Conservation (phyloP, 2,329 filamentous ascomycete species). For the Pseudogymnoascus sp. region DNA sequence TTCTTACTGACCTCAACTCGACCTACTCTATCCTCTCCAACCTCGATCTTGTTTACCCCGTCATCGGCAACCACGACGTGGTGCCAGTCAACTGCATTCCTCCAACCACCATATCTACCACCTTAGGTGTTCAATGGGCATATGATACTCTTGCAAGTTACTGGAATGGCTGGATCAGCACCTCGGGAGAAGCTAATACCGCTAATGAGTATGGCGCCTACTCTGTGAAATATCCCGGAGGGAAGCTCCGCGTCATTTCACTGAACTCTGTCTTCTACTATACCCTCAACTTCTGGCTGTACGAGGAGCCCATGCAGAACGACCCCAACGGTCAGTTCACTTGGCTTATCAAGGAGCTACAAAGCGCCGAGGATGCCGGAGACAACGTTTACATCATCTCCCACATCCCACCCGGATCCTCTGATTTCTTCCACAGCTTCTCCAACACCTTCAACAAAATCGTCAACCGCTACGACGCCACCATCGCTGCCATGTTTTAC, state of each 20-base stretch:
- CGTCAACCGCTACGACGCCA: slow-evolving; percentile 26
- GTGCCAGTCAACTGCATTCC: slow-evolving; percentile 33
- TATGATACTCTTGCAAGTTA: slow-evolving; percentile 32
- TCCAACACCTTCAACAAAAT: slow-evolving; percentile 31
- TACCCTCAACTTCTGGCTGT: slow-evolving; percentile 35
- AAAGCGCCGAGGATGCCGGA: slow-evolving; percentile 31
- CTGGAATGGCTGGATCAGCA: slow-evolving; percentile 32
- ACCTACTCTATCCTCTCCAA: slow-evolving; percentile 31
- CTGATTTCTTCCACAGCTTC: slow-evolving; percentile 33
- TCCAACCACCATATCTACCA: slow-evolving; percentile 22
- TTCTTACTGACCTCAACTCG: slow-evolving; percentile 30
- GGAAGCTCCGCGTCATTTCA: slow-evolving; percentile 35
- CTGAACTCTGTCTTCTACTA: slow-evolving; percentile 39
- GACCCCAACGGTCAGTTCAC: slow-evolving; percentile 32
- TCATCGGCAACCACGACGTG: slow-evolving; percentile 36
- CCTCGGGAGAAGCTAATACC: slow-evolving; percentile 22
- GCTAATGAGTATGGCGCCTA: slow-evolving; percentile 31
- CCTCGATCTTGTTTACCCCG: slow-evolving; percentile 31
- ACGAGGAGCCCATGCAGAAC: slow-evolving; percentile 31
- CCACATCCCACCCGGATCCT: slow-evolving; percentile 28
- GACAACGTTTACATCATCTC: slow-evolving; percentile 36
- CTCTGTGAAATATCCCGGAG: slow-evolving; percentile 26
- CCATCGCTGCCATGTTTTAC: slow-evolving; percentile 29
- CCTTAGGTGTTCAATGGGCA: slow-evolving; percentile 32
- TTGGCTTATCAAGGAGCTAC: slow-evolving; percentile 34